A percentile compares a stretch with the other conserved stretches of the same genome.
Evolutionary conservation across 1,284 basidiomycete genomes (phyloP).

Genomic region (Volvariella surrecta): DNA sequence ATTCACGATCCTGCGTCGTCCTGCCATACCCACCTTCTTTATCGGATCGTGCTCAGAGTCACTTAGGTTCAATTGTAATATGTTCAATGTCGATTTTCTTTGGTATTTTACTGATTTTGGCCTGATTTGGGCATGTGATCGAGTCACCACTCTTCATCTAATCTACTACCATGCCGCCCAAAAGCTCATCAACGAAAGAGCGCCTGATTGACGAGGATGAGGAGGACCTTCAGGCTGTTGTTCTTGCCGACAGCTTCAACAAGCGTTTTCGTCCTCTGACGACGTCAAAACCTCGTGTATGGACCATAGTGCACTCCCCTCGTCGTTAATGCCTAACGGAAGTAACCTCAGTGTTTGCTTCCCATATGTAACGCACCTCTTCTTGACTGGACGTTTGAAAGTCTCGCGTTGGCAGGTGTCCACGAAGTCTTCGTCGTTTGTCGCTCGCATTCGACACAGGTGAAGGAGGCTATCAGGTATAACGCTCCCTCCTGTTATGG

Average conservation of each 20-base stretch:
- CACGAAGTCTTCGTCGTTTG: constrained; percentile 95
- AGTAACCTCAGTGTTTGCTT: constrained; percentile 64
- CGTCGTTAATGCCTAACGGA: constrained; percentile 12
- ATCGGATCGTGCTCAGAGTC: constrained; percentile 49
- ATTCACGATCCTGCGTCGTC: constrained; percentile 34
- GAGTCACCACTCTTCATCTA: neutral
- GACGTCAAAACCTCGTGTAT: constrained; percentile 71
- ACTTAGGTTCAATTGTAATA: constrained; percentile 53
- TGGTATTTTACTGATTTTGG: constrained; percentile 7
- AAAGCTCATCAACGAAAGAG: constrained; percentile 47
- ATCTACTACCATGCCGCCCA: constrained; percentile 47
- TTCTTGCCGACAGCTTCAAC: constrained; percentile 94
- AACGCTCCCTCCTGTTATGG: constrained; percentile 19
- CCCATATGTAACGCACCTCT: constrained; percentile 92
- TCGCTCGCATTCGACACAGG: constrained; percentile 78
- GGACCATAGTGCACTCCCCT: constrained; percentile 16
- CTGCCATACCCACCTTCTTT: constrained; percentile 44
- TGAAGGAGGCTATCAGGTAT: constrained; percentile 76
- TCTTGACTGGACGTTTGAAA: constrained; percentile 95
- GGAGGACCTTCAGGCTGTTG: constrained; percentile 83
- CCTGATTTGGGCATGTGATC: constrained; percentile 3
- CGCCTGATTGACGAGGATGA: constrained; percentile 62
- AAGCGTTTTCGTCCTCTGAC: constrained; percentile 88
- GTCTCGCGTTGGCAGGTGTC: constrained; percentile 85
- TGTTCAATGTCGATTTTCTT: constrained; percentile 23